A percentile compares a stretch with the other conserved stretches of the same genome.
These are phyloP conservation scores for Coemansia sp. DNA, from an alignment of 192 early-diverging fungal genomes.

Conservation along the genomic window DNA sequence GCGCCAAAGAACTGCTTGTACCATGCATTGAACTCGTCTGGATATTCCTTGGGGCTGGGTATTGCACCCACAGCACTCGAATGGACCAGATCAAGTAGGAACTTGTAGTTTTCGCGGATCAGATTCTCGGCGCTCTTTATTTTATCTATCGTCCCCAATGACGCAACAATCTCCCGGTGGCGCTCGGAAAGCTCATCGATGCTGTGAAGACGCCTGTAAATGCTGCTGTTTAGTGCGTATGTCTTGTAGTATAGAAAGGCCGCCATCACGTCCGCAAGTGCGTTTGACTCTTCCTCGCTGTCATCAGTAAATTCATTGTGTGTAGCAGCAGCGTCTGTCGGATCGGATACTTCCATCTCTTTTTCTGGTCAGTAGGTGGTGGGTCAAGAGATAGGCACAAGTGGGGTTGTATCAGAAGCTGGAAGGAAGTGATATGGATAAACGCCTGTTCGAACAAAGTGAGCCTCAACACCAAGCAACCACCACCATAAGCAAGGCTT, in stretches of 20 bases:
- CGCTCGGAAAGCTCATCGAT: constrained; percentile 62
- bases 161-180: constrained; percentile 56
- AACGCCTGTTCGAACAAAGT: too few species aligned
- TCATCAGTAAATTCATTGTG: constrained; percentile 1
- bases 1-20: constrained; percentile 21
- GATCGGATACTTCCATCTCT: background rate
- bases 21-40: constrained; percentile 25
- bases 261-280: constrained; percentile 38
- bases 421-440: background rate
- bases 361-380: background rate
- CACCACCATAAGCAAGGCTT: background rate
- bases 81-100: constrained; percentile 49
- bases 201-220: constrained; percentile 62
- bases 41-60: constrained; percentile 14
- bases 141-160: constrained; percentile 63
- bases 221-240: constrained; percentile 59
- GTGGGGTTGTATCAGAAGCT: background rate
- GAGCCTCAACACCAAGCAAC: too few species aligned
- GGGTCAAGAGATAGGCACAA: background rate
- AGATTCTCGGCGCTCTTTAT: constrained; percentile 61
- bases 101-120: constrained; percentile 60
- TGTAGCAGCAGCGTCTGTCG: background rate
- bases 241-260: constrained; percentile 66
- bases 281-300: constrained; percentile 24
- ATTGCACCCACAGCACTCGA: constrained; percentile 29